These are phyloP conservation scores for Leccinum pachyderme DNA, from an alignment of 1,284 basidiomycete species.

Conservation along the genomic window DNA sequence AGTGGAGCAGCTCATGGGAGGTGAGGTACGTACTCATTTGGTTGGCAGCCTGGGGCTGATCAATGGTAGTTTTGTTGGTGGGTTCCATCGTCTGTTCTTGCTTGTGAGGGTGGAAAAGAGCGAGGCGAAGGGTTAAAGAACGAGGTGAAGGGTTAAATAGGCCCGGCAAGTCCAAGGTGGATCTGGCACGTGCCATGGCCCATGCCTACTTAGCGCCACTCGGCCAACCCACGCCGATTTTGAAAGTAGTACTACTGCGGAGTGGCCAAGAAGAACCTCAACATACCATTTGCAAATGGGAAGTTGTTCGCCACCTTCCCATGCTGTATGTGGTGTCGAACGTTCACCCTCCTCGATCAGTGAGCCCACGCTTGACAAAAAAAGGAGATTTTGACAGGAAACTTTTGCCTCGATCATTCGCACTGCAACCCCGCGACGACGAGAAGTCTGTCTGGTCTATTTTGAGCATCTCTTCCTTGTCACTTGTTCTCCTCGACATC, in stretches of 20 bases:
- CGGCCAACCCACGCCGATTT: too few species aligned
- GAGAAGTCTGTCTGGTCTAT: background rate
- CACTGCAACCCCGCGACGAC: background rate
- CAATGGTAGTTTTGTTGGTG: conserved; percentile 38
- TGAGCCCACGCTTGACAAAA: background rate
- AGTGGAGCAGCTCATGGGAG: background rate
- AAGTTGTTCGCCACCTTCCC: background rate
- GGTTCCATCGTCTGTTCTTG: conserved; percentile 30
- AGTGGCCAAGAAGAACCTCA: too few species aligned
- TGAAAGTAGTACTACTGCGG: too few species aligned
- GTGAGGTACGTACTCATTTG: conserved; percentile 43
- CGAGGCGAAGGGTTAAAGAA: background rate
- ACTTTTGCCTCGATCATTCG: background rate
- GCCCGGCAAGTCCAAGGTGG: background rate
- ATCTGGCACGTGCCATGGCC: conserved; percentile 19
- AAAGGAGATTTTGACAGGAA: background rate
- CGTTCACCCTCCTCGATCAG: background rate
- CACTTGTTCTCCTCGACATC: background rate
- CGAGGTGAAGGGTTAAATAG: conserved; percentile 20
- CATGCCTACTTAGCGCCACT: conserved; percentile 8
- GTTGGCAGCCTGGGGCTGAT: conserved; percentile 46
- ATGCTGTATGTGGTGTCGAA: background rate
- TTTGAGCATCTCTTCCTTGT: background rate
- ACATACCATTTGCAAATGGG: background rate
- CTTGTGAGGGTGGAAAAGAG: conserved; percentile 24